phyloP scores from a whole-genome alignment of 306 rosid genomes.

The Cicer arietinum region DNA sequence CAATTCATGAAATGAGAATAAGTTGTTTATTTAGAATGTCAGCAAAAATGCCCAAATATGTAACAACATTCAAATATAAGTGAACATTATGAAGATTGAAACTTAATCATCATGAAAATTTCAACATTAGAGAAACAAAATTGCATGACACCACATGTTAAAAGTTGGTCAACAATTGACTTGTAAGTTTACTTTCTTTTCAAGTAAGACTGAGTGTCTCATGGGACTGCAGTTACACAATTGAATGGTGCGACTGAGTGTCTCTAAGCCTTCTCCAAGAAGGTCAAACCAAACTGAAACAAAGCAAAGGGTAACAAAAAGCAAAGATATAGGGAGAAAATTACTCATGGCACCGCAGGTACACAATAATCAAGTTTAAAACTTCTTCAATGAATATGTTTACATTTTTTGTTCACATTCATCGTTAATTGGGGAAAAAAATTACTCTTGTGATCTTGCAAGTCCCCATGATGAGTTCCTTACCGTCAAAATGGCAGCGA shows the following conservation, averaged over 20 bases:
- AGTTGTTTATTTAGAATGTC: neutral
- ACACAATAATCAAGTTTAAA: neutral
- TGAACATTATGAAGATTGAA: no score
- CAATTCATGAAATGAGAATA: neutral
- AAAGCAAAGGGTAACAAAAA: neutral
- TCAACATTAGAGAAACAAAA: neutral
- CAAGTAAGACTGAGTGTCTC: neutral
- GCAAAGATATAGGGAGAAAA: conserved; percentile 2
- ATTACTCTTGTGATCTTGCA: neutral
- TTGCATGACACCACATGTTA: neutral
- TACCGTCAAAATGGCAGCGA: neutral
- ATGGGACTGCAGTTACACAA: neutral
- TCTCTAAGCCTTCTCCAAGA: neutral
- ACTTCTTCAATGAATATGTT: neutral
- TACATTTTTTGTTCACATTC: neutral
- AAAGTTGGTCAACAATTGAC: neutral
- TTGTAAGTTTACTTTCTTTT: neutral
- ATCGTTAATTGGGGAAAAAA: neutral
- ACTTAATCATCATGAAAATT: no score
- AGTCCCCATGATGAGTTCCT: conserved; percentile 21
- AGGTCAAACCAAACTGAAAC: neutral
- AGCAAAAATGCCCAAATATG: neutral
- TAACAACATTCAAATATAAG: no score
- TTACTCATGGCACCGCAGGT: neutral
- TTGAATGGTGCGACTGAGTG: no score